A percentile compares a stretch with the other conserved stretches of the same genome.
These are phyloP conservation scores for Diversispora epigaea DNA, from an alignment of 192 early-diverging fungal species.

Conservation along the genomic window DNA sequence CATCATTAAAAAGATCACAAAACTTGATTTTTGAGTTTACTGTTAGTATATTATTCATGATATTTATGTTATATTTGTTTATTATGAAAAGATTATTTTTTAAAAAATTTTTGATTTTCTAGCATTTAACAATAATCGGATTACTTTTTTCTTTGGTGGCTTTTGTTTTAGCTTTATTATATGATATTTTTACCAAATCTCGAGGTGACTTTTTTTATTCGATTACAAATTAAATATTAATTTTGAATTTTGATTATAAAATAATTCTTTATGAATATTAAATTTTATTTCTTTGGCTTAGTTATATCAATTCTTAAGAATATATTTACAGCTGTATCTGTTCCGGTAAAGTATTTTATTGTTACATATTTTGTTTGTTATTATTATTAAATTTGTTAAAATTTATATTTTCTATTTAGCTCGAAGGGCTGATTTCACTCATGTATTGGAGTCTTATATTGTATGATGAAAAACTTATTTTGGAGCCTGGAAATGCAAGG, in stretches of 20 bases:
- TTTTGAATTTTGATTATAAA: neutral
- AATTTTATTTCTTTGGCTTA: neutral
- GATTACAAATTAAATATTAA: neutral
- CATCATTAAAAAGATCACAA: neutral
- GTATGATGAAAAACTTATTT: neutral
- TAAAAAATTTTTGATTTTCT: neutral
- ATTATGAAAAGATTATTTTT: neutral
- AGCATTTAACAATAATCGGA: conserved; percentile 6
- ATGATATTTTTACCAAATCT: neutral
- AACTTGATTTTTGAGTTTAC: neutral
- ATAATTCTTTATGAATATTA: neutral
- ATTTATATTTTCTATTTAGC: neutral
- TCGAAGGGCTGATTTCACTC: conserved; percentile 1
- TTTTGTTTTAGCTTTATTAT: conserved; percentile 3
- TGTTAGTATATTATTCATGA: neutral
- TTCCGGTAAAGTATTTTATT: neutral
- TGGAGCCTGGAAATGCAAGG: conserved; percentile 2
- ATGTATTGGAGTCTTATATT: neutral
- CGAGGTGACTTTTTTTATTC: neutral
- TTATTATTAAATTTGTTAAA: neutral
- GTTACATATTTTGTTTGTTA: neutral
- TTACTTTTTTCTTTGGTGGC: conserved; percentile 12
- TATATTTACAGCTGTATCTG: neutral
- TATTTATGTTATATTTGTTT: neutral
- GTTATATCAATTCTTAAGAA: neutral